phyloP scores from a whole-genome alignment of 208 protist species.

The Leishmania gerbilli region DNA sequence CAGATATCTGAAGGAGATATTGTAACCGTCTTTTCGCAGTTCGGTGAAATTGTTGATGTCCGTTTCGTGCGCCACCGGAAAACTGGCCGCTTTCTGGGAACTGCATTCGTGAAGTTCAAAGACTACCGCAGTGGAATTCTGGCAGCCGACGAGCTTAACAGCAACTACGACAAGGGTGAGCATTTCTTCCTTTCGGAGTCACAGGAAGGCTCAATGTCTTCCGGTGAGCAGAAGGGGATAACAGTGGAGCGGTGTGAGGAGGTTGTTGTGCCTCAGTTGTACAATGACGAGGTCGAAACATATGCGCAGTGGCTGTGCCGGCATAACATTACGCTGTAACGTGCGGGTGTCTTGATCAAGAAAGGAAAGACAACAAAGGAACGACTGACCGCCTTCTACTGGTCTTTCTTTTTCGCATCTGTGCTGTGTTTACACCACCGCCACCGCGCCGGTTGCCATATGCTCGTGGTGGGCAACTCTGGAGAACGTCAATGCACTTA shows the following conservation, averaged over 20 bases:
- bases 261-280: conserved; percentile 47
- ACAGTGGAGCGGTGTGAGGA: conserved; percentile 82
- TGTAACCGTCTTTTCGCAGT: conserved; percentile 88
- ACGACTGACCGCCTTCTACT: background rate
- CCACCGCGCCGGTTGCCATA: background rate
- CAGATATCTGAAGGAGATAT: conserved; percentile 84
- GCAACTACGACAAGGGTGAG: conserved; percentile 59
- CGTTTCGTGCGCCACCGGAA: conserved; percentile 72
- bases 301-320: conserved; percentile 58
- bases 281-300: conserved; percentile 27
- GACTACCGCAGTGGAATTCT: conserved; percentile 77
- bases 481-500: too few relatives aligned
- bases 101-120: conserved; percentile 76
- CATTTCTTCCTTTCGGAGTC: conserved; percentile 47
- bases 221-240: conserved; percentile 40
- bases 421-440: background rate
- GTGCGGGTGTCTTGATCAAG: background rate
- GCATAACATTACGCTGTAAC: conserved; percentile 1
- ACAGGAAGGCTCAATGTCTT: background rate
- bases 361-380: background rate
- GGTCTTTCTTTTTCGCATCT: background rate
- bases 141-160: conserved; percentile 82
- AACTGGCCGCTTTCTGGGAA: conserved; percentile 76
- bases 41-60: conserved; percentile 80
- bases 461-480: background rate